Evolutionary conservation across 1,284 basidiomycete species (phyloP), one percentile per base, ranked within the genome.

Genomic region (Cryptococcus sp.): DNA sequence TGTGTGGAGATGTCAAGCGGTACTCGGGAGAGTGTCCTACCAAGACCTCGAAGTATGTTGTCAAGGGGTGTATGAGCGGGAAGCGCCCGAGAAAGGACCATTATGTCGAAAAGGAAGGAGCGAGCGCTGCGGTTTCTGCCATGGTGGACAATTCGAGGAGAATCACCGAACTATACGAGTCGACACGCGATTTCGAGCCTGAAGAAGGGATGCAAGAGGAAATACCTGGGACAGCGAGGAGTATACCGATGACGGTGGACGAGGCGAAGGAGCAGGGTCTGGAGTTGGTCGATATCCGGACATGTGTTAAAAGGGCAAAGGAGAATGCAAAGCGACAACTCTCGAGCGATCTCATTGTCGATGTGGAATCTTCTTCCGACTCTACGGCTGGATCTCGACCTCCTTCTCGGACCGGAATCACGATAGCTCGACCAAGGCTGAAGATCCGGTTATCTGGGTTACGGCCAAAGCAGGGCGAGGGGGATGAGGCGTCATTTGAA

Each of bases 121-220:
- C 60, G 4, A 47, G 49, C 10, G 58, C 54, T 10, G 58, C 57
- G 6, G 60, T 64, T 28, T 22, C n/a, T 3, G 56, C 57, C 3
- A 45, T 60, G 7, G 48, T 63, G 22, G 58, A 57, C 45, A 62
- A 59, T 37, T 47, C 45, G 5, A 47, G 44, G 35, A 36, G 54
- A 34, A 33, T 56, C 33, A 42, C 43, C 37, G 10, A 11, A n/a
- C 33, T 34, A 6, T 23, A 45, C 5, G 6, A 7, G 22, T 14
- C 35, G 16, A n/a, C 5, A 4, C 46, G 34, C 23, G 34, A 23
- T 26, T 16, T 16, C 31, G 28, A 22, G 39, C n/a, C 10, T 14
- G 32, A 42, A 4, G 9, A 19, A 5, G 19, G 7, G 46, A 40
- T 26, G 5, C 14, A 11, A 28, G 25, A 11, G 6, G 28, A 14